Conservation (phyloP, 768 basidiomycete species). For the Lactarius sanguifluus region DNA sequence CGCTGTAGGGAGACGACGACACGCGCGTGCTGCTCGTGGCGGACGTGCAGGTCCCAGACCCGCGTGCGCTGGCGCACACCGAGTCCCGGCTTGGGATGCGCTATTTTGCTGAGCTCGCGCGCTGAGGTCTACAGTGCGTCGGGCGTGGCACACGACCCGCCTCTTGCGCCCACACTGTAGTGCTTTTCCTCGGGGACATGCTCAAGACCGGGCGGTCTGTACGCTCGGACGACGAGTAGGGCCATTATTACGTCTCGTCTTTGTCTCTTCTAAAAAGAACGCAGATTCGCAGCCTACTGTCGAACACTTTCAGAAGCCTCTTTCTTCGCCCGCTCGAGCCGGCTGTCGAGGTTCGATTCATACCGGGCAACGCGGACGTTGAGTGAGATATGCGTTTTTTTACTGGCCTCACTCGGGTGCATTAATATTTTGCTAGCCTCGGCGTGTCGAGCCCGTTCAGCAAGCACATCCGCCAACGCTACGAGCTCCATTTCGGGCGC, state of each 20-base stretch:
- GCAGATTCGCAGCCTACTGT: slow-evolving; percentile 76
- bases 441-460: slow-evolving; percentile 23
- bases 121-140: slow-evolving; percentile 81
- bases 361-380: slow-evolving; percentile 91
- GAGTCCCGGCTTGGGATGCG: background rate
- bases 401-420: too few relatives aligned
- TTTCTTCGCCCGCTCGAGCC: slow-evolving; percentile 47
- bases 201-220: slow-evolving; percentile 75
- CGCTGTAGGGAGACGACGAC: too few relatives aligned
- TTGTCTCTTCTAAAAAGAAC: too few relatives aligned
- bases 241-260: too few relatives aligned
- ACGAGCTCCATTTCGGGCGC: slow-evolving; percentile 62
- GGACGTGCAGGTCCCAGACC: slow-evolving; percentile 74
- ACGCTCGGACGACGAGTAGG: slow-evolving; percentile 57
- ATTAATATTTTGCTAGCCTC: slow-evolving; percentile 8
- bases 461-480: slow-evolving; percentile 53
- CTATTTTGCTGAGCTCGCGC: slow-evolving; percentile 55
- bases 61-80: slow-evolving; percentile 36
- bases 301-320: slow-evolving; percentile 63
- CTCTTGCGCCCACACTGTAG: slow-evolving; percentile 59
- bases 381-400: slow-evolving; percentile 47
- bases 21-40: slow-evolving; percentile 69
- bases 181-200: slow-evolving; percentile 91
- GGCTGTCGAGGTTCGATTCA: slow-evolving; percentile 56
- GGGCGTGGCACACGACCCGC: slow-evolving; percentile 73